These are phyloP conservation scores for Xerocomus spinulosus DNA, from an alignment of 768 basidiomycete genomes.

Conservation along the genomic window DNA sequence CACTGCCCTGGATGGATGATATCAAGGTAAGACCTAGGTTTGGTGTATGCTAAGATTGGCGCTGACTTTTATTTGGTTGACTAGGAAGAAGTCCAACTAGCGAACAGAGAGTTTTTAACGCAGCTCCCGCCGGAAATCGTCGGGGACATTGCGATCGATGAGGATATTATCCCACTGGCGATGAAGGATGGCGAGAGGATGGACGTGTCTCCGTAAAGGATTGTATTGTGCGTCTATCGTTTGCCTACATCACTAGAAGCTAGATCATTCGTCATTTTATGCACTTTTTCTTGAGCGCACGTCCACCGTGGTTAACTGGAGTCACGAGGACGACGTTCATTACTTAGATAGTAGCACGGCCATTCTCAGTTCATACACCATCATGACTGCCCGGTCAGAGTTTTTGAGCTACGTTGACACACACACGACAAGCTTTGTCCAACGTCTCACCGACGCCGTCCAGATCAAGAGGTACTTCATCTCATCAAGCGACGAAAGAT, in stretches of 20 bases:
- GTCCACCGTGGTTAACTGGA: too few species aligned
- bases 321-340: too few species aligned
- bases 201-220: conserved; percentile 10
- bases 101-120: conserved; percentile 35
- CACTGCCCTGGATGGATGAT: conserved; percentile 28
- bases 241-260: too few species aligned
- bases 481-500: neutral
- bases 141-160: conserved; percentile 21
- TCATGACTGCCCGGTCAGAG: conserved; percentile 31
- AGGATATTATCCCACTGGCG: neutral
- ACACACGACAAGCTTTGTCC: conserved; percentile 70
- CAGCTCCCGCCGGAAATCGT: conserved; percentile 30
- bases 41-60: neutral
- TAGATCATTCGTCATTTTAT: neutral
- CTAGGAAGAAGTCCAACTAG: conserved; percentile 34
- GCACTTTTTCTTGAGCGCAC: too few species aligned
- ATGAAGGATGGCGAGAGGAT: conserved; percentile 6
- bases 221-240: neutral
- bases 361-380: neutral
- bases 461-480: conserved; percentile 65
- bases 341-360: too few species aligned
- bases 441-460: conserved; percentile 75
- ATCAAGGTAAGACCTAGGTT: conserved; percentile 19
- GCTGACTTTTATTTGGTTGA: too few species aligned
- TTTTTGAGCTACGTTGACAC: conserved; percentile 55